Evolutionary conservation across 495 filamentous ascomycete species (phyloP), one percentile per base, ranked within the genome.

Genomic region (Tuber borchii): DNA sequence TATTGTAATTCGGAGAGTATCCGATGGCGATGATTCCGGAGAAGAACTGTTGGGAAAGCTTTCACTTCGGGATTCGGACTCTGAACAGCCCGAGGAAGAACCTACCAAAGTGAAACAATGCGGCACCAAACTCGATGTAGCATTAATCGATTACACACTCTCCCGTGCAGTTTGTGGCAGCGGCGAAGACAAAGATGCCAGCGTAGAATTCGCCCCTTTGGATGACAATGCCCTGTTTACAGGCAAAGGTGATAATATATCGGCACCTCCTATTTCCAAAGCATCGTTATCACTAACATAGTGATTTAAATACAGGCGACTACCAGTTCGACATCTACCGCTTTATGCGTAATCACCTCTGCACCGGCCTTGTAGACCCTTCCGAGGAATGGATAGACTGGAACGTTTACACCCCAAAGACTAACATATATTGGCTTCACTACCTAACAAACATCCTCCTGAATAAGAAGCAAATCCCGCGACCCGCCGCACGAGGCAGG

Each of bases 291-390:
- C 14, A 69, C 75, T 76, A 45, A 76, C 71, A 69, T n/a, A 44
- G 14, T 31, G 39, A 9, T 71, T 34, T n/a, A 71, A 0, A 42
- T 42, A 22, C 51, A 76, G 75, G 81, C 16, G 81, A 83, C 69
- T 83, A 83, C n/a, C 82, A 83, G 51, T 83, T 83, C 42, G 82
- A 83, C 61, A 83, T 83, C 69, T 83, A 83, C 72, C 76, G 82
- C 10, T 83, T 83, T 74, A 83, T 80, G 81, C 78, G 73, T 17
- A 73, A 72, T 6, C 76, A 83, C 37, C 19, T 82, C 22, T 68
- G 74, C 7, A 72, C 72, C 6, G 72, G 77, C 17, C 39, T 80
- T 5, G 75, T 74, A 4, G 73, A 77, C 1, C 78, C 78, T 6
- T 78, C 78, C 6, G 77, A 82, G 72, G 80, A 82, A 43, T 76